Evolutionary conservation across 2,329 filamentous ascomycete species (phyloP).

Genomic region (Cladorrhinum sp.): DNA sequence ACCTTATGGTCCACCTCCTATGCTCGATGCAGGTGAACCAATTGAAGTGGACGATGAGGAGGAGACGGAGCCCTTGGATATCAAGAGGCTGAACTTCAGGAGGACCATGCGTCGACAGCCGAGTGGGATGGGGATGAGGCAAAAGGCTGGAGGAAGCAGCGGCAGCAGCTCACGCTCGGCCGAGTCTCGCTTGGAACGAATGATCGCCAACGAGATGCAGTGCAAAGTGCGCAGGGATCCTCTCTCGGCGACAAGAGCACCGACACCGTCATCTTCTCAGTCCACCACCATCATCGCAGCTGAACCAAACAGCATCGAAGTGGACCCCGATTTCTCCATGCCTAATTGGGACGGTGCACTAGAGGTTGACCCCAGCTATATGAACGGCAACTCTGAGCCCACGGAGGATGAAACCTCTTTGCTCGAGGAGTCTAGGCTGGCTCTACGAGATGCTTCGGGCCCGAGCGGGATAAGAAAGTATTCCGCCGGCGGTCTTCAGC

Average conservation of each 20-base stretch:
- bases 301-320: constrained; percentile 15
- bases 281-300: neutral
- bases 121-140: neutral
- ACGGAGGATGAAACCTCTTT: constrained; percentile 14
- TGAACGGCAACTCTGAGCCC: constrained; percentile 5
- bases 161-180: constrained; percentile 4
- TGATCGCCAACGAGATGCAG: constrained; percentile 20
- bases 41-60: constrained; percentile 4
- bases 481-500: constrained; percentile 21
- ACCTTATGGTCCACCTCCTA: neutral
- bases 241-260: constrained; percentile 6
- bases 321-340: constrained; percentile 18
- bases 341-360: constrained; percentile 4
- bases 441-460: constrained; percentile 22
- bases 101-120: neutral
- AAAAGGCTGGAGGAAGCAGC: neutral
- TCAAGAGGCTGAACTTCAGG: neutral
- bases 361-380: constrained; percentile 26
- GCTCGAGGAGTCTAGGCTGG: constrained; percentile 21
- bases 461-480: constrained; percentile 27
- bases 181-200: constrained; percentile 16
- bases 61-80: neutral
- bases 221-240: constrained; percentile 21
- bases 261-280: neutral
- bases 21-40: neutral